Conservation (phyloP, 2,329 filamentous ascomycete species). For the Neonectria magnoliae region DNA sequence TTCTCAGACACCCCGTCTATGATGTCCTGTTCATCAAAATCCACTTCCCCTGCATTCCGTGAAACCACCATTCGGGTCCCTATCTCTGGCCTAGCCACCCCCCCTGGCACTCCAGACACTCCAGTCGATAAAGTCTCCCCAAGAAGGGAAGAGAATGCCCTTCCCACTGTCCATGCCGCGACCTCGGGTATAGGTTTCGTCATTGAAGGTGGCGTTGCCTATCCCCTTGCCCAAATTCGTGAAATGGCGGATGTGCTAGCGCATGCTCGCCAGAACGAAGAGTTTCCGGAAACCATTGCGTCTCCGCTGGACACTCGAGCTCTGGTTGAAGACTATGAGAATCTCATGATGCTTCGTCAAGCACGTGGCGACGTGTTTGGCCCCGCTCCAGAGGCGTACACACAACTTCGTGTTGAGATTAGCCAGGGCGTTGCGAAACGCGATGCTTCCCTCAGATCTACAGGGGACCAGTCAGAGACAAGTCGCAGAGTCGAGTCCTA, state of each 20-base stretch:
- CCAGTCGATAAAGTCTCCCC: constrained; percentile 27
- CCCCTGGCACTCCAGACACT: constrained; percentile 39
- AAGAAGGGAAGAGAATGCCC: background rate
- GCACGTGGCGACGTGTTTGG: constrained; percentile 31
- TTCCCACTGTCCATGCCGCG: background rate
- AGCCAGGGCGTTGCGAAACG: constrained; percentile 49
- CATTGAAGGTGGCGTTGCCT: background rate
- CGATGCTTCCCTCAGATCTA: constrained; percentile 39
- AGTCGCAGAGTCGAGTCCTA: constrained; percentile 39
- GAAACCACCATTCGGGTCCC: constrained; percentile 1
- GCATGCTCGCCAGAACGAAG: constrained; percentile 45
- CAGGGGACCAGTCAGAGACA: constrained; percentile 34
- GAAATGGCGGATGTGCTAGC: constrained; percentile 46
- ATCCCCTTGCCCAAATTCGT: constrained; percentile 34
- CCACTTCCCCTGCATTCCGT: background rate
- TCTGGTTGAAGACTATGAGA: constrained; percentile 46
- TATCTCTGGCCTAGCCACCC: constrained; percentile 25
- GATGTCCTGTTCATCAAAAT: background rate
- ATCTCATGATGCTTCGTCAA: constrained; percentile 43
- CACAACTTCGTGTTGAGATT: constrained; percentile 45
- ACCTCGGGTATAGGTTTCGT: background rate
- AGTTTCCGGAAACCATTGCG: constrained; percentile 47
- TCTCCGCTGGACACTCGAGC: constrained; percentile 40
- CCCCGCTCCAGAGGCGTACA: constrained; percentile 36
- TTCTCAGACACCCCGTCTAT: too few species aligned